These are phyloP conservation scores for Ophiostoma ulmi DNA, from an alignment of 2,329 filamentous ascomycete species.

Conservation along the genomic window DNA sequence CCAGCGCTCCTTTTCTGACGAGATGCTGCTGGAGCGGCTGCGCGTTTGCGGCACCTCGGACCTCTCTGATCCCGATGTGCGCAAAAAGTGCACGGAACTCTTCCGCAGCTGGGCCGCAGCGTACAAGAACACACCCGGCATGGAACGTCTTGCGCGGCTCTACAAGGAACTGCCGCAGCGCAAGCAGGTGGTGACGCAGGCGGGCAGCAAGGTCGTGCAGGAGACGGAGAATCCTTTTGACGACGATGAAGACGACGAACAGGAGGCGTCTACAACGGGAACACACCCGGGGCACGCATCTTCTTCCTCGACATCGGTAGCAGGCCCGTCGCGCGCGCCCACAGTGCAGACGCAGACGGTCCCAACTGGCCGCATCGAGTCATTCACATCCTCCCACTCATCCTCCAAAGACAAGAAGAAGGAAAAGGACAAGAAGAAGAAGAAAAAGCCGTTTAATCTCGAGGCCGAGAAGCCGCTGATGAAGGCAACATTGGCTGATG, in stretches of 20 bases:
- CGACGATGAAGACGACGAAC: constrained; percentile 58
- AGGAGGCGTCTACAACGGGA: constrained; percentile 29
- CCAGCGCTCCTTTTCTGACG: constrained; percentile 81
- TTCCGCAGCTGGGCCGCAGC: constrained; percentile 81
- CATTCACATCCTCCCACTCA: constrained; percentile 37
- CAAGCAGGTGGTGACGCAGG: constrained; percentile 69
- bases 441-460: constrained; percentile 67
- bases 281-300: constrained; percentile 23
- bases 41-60: constrained; percentile 81
- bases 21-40: constrained; percentile 84
- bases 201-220: constrained; percentile 74
- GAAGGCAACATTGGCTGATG: constrained; percentile 80
- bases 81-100: constrained; percentile 77
- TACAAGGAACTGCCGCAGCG: constrained; percentile 64
- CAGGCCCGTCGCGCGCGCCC: neutral
- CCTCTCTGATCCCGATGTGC: constrained; percentile 79
- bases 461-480: constrained; percentile 84
- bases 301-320: constrained; percentile 27
- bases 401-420: constrained; percentile 42
- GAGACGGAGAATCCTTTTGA: constrained; percentile 73
- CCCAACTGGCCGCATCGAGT: constrained; percentile 35
- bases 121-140: constrained; percentile 74
- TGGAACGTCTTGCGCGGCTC: constrained; percentile 72
- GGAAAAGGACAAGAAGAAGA: constrained; percentile 40
- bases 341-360: constrained; percentile 24